A percentile compares a stretch with the other conserved stretches of the same genome.
Conservation (phyloP, 1,139 yeast species). For the Schizosaccharomyces versatilis region DNA sequence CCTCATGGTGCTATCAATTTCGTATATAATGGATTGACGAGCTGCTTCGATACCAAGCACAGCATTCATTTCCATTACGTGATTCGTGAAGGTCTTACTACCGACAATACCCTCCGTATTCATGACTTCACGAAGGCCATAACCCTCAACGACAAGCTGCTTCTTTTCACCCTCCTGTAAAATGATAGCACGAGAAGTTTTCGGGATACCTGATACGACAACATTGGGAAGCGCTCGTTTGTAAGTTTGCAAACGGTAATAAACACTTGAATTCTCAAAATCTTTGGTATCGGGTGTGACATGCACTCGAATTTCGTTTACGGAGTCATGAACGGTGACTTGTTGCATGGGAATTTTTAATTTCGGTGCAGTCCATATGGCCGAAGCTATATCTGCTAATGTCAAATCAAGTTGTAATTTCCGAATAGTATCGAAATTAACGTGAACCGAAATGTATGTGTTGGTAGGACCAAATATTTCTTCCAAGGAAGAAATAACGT, state of each 20-base stretch:
- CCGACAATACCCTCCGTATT: constrained; percentile 93
- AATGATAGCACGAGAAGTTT: constrained; percentile 85
- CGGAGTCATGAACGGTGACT: constrained; percentile 45
- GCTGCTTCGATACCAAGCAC: constrained; percentile 98
- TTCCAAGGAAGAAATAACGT: constrained; percentile 71
- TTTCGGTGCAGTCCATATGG: constrained; percentile 69
- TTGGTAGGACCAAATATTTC: constrained; percentile 72
- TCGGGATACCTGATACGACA: constrained; percentile 79
- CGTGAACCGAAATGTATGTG: constrained; percentile 59
- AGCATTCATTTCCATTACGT: constrained; percentile 66
- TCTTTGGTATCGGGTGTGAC: constrained; percentile 21
- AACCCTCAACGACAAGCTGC: constrained; percentile 89
- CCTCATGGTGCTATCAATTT: constrained; percentile 94
- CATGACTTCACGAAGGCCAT: constrained; percentile 90
- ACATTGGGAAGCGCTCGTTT: constrained; percentile 68
- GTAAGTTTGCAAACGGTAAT: constrained; percentile 72
- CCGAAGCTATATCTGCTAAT: constrained; percentile 65
- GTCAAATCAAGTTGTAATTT: constrained; percentile 72
- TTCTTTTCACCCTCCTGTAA: constrained; percentile 48
- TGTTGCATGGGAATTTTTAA: constrained; percentile 52
- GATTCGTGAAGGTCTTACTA: constrained; percentile 68
- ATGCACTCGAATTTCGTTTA: constrained; percentile 55
- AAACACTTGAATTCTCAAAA: constrained; percentile 39
- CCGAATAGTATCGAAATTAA: constrained; percentile 71
- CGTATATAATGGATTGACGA: constrained; percentile 71